Evolutionary conservation across 1,284 basidiomycete genomes (phyloP), one percentile per base, ranked within the genome.

Genomic region (Fomitopsis pinicola): DNA sequence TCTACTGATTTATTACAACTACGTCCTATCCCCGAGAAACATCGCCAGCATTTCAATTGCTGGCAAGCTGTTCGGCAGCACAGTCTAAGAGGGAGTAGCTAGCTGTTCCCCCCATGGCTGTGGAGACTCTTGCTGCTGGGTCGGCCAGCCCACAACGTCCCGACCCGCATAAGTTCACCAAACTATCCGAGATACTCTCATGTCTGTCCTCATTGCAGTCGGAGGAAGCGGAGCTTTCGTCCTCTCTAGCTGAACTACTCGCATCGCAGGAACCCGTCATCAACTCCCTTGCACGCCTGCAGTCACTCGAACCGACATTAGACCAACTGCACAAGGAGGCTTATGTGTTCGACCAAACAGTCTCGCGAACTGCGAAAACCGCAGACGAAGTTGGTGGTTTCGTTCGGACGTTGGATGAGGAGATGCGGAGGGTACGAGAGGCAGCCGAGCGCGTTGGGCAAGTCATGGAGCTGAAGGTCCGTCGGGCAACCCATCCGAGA

Each of bases 321-420:
- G 82, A 90, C 65, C 76, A 77, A 10, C 74, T 97, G 15, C 78
- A 82, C 52, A 64, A 74, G 14, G 89, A 95, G 63, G 87, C 94
- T 0, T 77, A 76, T 10, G 70, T 80, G 0, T 80, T 93, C 26
- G 77, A 80, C 14, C 68, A 72, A 6, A 87, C 82, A 58, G 88
- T 94, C 10, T 82, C 82, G 1, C 77, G 77, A 22, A 94, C 91
- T 0, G 90, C 91, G 9, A 81, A 86, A 63, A 97, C 94, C 1
- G 96, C 95, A 26, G 88, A 94, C 68, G 81, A 95, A 58, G 93
- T 99, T 9, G 94, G 95, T 6, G 91, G 92, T 33, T 89, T 91
- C 55, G 95, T 99, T 8, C 81, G 92, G 36, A 80, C 85, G 4
- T 80, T 99, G 56, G 96, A 98, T 70, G 91, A 95, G 69, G 94